A percentile compares a stretch with the other conserved stretches of the same genome.
phyloP scores from a whole-genome alignment of 2,329 filamentous ascomycete genomes.

The Ophiocordyceps robertsii region DNA sequence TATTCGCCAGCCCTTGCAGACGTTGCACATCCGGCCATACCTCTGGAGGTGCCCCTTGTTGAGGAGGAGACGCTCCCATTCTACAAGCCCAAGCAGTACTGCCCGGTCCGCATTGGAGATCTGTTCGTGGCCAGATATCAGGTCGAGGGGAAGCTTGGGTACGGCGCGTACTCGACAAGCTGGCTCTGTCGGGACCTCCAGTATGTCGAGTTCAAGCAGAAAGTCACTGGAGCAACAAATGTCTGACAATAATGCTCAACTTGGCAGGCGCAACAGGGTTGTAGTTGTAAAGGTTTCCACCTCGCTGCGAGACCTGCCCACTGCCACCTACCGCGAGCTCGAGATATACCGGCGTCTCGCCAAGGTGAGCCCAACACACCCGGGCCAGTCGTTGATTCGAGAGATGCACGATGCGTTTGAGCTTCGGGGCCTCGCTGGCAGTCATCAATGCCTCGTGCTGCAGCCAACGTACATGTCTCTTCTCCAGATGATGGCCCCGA shows the following conservation, averaged over 20 bases:
- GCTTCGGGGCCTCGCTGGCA: neutral
- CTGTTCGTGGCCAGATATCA: constrained; percentile 10
- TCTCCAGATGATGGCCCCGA: neutral
- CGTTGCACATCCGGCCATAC: neutral
- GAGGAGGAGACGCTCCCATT: constrained; percentile 11
- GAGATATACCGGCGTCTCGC: constrained; percentile 1
- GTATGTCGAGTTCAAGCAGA: constrained; percentile 3
- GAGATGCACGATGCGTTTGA: neutral
- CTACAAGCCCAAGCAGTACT: constrained; percentile 10
- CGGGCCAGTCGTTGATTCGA: neutral
- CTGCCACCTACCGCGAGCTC: constrained; percentile 1
- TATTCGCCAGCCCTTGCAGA: too few relatives aligned
- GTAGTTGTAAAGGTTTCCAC: neutral
- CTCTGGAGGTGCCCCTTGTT: constrained; percentile 4
- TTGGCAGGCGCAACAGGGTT: neutral
- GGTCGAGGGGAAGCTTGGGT: constrained; percentile 13
- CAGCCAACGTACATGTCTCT: neutral
- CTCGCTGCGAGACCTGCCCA: neutral
- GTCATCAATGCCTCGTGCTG: neutral
- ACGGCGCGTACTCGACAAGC: constrained; percentile 11
- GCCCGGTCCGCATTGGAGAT: constrained; percentile 10
- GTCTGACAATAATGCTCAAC: neutral
- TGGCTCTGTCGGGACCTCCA: constrained; percentile 12
- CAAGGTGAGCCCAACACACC: neutral
- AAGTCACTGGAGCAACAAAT: neutral